Evolutionary conservation across 2,329 filamentous ascomycete genomes (phyloP), one percentile per base, ranked within the genome.

Genomic region (Plectosphaerella cucumerina): DNA sequence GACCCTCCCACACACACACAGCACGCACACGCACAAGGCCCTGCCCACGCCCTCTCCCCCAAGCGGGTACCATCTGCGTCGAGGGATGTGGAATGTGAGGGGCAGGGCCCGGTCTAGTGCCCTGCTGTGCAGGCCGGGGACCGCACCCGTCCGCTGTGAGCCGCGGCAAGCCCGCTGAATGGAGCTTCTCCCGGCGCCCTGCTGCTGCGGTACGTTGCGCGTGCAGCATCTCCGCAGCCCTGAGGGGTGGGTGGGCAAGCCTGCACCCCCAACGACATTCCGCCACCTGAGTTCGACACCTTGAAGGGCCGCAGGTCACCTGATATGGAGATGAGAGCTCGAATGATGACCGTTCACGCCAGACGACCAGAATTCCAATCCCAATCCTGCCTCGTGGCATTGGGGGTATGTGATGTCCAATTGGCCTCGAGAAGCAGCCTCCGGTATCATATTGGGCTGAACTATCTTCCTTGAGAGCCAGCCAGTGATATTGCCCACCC

Each of bases 101-200:
- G 39, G 39, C 17, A 20, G 18, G 39, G 18, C 44, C 45, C 45
- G 21, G 35, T 33, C 35, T 41, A 48, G 42, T 48, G 34, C 31
- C 35, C 23, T 42, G 22, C 12, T 15, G 15, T 42, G 47, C 35
- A 48, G 47, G 23, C 35, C 35, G 17, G 47, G 47, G 35, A 48
- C 47, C 37, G 35, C 47, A 42, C 23, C 47, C 47, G 47, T 37
- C 37, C 47, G 37, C 47, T 37, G 35, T 23, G 18, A 47, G 44
- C 44, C 44, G 44, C 44, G 44, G 44, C 44, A 47, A 20, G 26
- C 31, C 26, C 33, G 22, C 44, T 42, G 39, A 42, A 20, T 42
- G 39, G 39, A 17, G 39, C n/a, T 42, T 42, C 39, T 42, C 35
- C 39, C 39, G 39, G n/a, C 39, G 39, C 39, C 39, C 39, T 18